Evolutionary conservation across 2,329 filamentous ascomycete genomes (phyloP).

Genomic region (Fusarium phyllophilum): DNA sequence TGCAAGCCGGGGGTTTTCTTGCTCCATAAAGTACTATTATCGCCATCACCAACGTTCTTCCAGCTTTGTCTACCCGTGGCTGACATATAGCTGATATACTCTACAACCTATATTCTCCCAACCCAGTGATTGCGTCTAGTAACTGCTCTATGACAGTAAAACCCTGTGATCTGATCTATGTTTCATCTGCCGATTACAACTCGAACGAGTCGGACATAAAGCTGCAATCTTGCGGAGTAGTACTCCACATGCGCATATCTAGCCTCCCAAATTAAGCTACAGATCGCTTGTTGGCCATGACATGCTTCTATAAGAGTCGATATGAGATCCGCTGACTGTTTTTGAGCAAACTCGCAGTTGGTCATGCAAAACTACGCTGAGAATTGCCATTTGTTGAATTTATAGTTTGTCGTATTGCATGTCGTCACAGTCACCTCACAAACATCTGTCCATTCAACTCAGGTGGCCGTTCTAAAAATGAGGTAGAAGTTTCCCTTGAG

Average conservation of each 20-base stretch:
- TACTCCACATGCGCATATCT: constrained; percentile 13
- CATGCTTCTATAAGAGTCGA: background rate
- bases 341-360: background rate
- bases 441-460: background rate
- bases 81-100: background rate
- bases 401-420: too few relatives aligned
- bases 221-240: constrained; percentile 28
- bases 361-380: background rate
- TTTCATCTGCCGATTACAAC: constrained; percentile 5
- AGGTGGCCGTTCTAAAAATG: background rate
- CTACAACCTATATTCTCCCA: background rate
- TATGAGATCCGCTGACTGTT: background rate
- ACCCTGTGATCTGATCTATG: constrained; percentile 3
- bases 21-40: too few relatives aligned
- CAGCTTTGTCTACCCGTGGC: background rate
- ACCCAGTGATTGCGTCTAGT: background rate
- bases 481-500: background rate
- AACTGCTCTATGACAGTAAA: background rate
- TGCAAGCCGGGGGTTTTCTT: background rate
- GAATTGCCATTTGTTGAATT: background rate
- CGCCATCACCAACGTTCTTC: background rate
- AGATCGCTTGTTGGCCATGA: background rate
- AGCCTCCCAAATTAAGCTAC: background rate
- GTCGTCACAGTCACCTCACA: background rate
- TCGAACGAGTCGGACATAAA: constrained; percentile 10